Base-by-base conservation (phyloP, 2,329 filamentous ascomycete genomes). In the Tolypocladium paradoxum region DNA sequence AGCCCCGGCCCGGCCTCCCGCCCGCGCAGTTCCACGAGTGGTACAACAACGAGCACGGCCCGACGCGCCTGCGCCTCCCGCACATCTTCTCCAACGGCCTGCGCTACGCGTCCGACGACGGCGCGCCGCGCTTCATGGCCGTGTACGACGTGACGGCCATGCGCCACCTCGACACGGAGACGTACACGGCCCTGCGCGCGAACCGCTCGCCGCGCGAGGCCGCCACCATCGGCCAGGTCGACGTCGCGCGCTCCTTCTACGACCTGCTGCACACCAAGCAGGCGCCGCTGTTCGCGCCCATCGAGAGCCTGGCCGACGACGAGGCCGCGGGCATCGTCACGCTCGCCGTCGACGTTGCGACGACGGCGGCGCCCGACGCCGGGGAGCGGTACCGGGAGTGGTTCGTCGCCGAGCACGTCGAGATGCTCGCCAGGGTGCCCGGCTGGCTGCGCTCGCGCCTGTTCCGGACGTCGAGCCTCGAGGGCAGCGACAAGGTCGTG, bases 11-110 rank as follows among this genome's bases (percentile, higher is more conserved):
- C 54, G 78, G 77, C 59, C 76, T 90, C 61, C 75, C 84, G 53
- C 70, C 78, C 48, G 75, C 81, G 57, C 82, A 88, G 63, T 95
- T 95, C 71, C 87, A 95, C 69, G 88, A 95, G 67, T 92, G 88
- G 88, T 95, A 95, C 75, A 91, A 95, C 73, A 93, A 90, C 69
- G 90, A 95, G 73, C 90, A 95, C 71, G 90, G 90, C 52, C 90
- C 90, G 20, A 81, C 84, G 18, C 85, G 90, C 48, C 79, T 95
- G 7, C 85, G 88, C 49, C 73, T 95, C 16, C 82, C 87, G 4
- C 83, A 86, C 61, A 83, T 91, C 65, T 82, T 83, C 65, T 66
- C 72, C 60, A 93, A 89, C 67, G 90, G 90, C 54, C 84, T 93
- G 61, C 85, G 90, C 45, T 95, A 90, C 71, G 78, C 76, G 29